phyloP scores from a whole-genome alignment of 768 basidiomycete species.

The Gloeopeniophorella convolvens region DNA sequence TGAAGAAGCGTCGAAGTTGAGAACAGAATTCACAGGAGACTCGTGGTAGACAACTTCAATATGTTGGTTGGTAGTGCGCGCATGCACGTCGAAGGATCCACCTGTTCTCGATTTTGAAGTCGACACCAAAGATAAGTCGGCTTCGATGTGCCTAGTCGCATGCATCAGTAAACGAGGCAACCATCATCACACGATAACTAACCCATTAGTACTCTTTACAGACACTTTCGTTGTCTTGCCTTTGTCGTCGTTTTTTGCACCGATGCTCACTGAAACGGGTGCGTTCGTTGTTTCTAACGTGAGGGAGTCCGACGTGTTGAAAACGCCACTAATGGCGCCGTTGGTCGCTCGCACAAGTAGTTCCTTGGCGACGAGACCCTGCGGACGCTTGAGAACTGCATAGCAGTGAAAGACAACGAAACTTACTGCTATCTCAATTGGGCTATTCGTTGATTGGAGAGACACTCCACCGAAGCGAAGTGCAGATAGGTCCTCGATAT shows the following conservation, averaged over 20 bases:
- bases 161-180: not conserved
- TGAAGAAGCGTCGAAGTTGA: slow-evolving; percentile 29
- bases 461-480: not conserved
- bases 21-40: slow-evolving; percentile 32
- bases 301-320: slow-evolving; percentile 28
- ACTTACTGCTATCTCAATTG: slow-evolving; percentile 27
- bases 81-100: slow-evolving; percentile 30
- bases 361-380: slow-evolving; percentile 29
- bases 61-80: slow-evolving; percentile 27
- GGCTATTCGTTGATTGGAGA: slow-evolving; percentile 20
- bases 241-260: slow-evolving; percentile 24
- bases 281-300: slow-evolving; percentile 32
- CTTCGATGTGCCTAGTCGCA: slow-evolving; percentile 29
- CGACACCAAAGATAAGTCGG: slow-evolving; percentile 31
- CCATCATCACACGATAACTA: slow-evolving; percentile 12
- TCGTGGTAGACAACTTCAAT: slow-evolving; percentile 27
- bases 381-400: not conserved
- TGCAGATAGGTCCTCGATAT: not conserved
- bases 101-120: slow-evolving; percentile 20
- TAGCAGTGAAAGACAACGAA: not conserved
- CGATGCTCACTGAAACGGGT: slow-evolving; percentile 25
- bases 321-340: slow-evolving; percentile 32
- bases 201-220: slow-evolving; percentile 40
- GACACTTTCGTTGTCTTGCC: slow-evolving; percentile 26
- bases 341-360: slow-evolving; percentile 29